A percentile compares a stretch with the other conserved stretches of the same genome.
phyloP scores from a whole-genome alignment of 139 green algal genomes.

The Coelastrella sp. region DNA sequence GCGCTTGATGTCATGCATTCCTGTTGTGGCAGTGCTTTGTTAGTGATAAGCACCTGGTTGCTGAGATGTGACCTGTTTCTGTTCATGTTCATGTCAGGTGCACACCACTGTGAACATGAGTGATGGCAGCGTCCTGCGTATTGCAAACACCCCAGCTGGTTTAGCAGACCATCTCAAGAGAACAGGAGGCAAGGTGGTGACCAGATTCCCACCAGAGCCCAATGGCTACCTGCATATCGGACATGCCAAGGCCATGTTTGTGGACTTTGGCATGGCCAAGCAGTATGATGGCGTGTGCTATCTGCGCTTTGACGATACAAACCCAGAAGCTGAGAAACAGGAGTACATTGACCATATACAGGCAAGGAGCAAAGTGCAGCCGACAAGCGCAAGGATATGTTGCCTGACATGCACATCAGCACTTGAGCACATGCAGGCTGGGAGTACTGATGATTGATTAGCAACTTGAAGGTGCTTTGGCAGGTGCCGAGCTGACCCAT shows the following conservation, averaged over 20 bases:
- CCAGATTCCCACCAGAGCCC: constrained; percentile 98
- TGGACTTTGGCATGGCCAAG: constrained; percentile 97
- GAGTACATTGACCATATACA: constrained; percentile 45
- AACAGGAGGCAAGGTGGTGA: constrained; percentile 92
- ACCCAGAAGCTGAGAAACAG: constrained; percentile 96
- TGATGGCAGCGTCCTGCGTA: constrained; percentile 79
- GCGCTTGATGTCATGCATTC: too few relatives aligned
- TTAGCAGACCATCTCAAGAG: constrained; percentile 83
- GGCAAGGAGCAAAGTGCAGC: background rate
- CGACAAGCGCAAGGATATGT: too few relatives aligned
- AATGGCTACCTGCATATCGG: constrained; percentile 96
- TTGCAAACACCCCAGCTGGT: constrained; percentile 86
- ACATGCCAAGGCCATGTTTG: constrained; percentile 99
- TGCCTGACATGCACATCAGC: background rate
- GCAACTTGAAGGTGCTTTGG: too few relatives aligned
- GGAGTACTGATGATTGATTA: too few relatives aligned
- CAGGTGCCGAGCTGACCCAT: too few relatives aligned
- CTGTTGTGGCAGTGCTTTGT: too few relatives aligned
- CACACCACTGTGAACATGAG: constrained; percentile 78
- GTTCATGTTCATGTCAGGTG: constrained; percentile 33
- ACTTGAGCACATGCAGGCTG: background rate
- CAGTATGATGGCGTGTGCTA: constrained; percentile 90
- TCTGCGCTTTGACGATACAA: constrained; percentile 98
- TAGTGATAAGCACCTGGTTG: too few relatives aligned
- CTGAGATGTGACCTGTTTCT: background rate